phyloP scores from a whole-genome alignment of 805 yeast species.

The Yamadazyma sp. region DNA sequence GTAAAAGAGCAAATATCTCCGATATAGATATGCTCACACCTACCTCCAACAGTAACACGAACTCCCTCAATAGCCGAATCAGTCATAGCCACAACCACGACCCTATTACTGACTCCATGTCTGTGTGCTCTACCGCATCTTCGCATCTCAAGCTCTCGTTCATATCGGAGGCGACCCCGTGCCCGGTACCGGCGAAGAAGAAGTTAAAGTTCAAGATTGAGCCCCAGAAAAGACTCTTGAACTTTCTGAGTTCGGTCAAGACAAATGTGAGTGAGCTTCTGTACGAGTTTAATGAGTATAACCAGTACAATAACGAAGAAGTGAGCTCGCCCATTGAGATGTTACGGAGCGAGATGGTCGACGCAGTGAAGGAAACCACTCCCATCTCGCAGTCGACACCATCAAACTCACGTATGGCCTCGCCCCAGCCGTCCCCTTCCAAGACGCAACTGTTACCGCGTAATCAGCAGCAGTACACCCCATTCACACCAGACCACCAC shows the following conservation, averaged over 20 bases:
- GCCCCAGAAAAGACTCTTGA: constrained; percentile 24
- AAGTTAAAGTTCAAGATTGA: constrained; percentile 28
- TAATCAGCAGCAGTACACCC: background rate
- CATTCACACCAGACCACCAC: background rate
- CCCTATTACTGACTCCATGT: constrained; percentile 8
- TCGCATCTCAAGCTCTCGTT: constrained; percentile 15
- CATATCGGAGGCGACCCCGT: constrained; percentile 41
- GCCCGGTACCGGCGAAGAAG: constrained; percentile 41
- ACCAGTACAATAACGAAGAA: constrained; percentile 10
- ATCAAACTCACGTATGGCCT: constrained; percentile 40
- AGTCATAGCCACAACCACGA: background rate
- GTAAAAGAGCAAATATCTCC: constrained; percentile 25
- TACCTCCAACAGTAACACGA: constrained; percentile 5
- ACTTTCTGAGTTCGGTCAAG: constrained; percentile 33
- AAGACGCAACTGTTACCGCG: background rate
- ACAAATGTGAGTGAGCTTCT: constrained; percentile 20
- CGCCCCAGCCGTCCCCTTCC: constrained; percentile 17
- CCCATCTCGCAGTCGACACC: constrained; percentile 47
- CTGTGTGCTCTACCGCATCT: constrained; percentile 13
- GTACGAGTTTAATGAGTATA: constrained; percentile 13
- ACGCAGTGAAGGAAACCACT: constrained; percentile 25
- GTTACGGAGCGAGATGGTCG: constrained; percentile 7
- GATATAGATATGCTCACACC: constrained; percentile 19
- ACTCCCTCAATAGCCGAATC: background rate
- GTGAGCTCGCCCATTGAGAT: constrained; percentile 13